A percentile compares a stretch with the other conserved stretches of the same genome.
Evolutionary conservation across 2,329 filamentous ascomycete genomes (phyloP).

Genomic region (Cercospora zeina): DNA sequence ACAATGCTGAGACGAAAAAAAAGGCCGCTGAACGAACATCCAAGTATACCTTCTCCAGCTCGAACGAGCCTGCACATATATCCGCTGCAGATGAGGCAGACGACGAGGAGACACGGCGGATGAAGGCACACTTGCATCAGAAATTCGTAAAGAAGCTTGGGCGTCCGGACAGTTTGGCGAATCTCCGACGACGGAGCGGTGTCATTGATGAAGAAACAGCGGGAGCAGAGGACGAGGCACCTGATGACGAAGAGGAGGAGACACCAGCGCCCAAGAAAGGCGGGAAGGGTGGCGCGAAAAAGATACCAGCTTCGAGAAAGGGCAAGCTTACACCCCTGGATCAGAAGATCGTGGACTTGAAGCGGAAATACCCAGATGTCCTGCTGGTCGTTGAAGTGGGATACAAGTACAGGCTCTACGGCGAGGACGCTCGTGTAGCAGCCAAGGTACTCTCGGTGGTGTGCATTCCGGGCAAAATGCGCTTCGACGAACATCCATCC

Average conservation of each 20-base stretch:
- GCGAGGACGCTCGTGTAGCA: slow-evolving; percentile 86
- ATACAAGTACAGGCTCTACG: slow-evolving; percentile 97
- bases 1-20: slow-evolving; percentile 31
- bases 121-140: slow-evolving; percentile 72
- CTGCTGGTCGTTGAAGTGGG: slow-evolving; percentile 91
- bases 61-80: slow-evolving; percentile 41
- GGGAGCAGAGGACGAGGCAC: slow-evolving; percentile 54
- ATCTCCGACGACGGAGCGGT: slow-evolving; percentile 63
- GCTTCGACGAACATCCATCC: slow-evolving; percentile 90
- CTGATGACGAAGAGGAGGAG: slow-evolving; percentile 58
- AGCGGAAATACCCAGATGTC: slow-evolving; percentile 85
- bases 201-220: slow-evolving; percentile 56
- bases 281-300: slow-evolving; percentile 52
- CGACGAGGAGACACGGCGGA: slow-evolving; percentile 55
- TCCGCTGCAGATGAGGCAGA: slow-evolving; percentile 48
- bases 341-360: slow-evolving; percentile 89
- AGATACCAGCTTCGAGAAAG: slow-evolving; percentile 63
- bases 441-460: slow-evolving; percentile 91
- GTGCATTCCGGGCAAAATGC: slow-evolving; percentile 91
- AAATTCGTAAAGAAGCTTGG: slow-evolving; percentile 91
- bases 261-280: slow-evolving; percentile 52
- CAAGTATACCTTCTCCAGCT: slow-evolving; percentile 60
- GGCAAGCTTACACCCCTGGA: slow-evolving; percentile 90
- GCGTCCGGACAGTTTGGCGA: slow-evolving; percentile 74
- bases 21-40: slow-evolving; percentile 55